Evolutionary conservation across 2,329 filamentous ascomycete species (phyloP), one percentile per base, ranked within the genome.

Genomic region (Xylaria sp.): DNA sequence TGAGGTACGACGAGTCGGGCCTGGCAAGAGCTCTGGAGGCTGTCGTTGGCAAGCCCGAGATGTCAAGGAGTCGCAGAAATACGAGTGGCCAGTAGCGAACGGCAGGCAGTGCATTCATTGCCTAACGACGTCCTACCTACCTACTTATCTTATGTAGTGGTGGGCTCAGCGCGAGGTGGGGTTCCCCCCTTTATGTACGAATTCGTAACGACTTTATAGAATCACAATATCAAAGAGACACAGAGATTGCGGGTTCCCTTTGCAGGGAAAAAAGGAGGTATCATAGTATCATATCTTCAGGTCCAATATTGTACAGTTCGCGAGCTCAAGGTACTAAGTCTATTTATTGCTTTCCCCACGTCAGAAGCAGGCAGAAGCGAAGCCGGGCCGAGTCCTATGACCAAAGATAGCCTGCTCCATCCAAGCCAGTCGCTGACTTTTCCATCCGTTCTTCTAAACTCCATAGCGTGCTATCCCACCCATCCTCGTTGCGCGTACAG

Each of bases 1-100:
- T 86, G 72, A 72, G 82, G 53, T 96, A 96, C 71, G 92, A 97
- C 71, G 81, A 86, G 50, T 86, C 81, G 48, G 92, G 86, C 0
- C 71, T 97, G 58, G 78, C 80, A 2, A 88, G 91, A 69, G 89
- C 90, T 1, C 72, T 97, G 39, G 88, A 92, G 71, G 86, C 87
- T 0, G 87, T 95, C 7, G 76, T 96, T 51, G 91, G 90, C 0
- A 84, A 76, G 39, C 71, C 72, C 29, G 74, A 76, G 57, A 63
- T 69, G 42, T 70, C 75, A 39, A 66, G 71, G 48, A 77, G 74
- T 24, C 69, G 78, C 5, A 68, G 78, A 39, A 80, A 81, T 55
- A 80, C 78, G 1, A 70, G 63, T 37, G 60, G 62, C 16, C 66
- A 67, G 29, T 34, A 13, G 29, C 29, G 9, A 34, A 34, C 29